Evolutionary conservation across 1,139 yeast species (phyloP).

Genomic region (Taphrina betulina): DNA sequence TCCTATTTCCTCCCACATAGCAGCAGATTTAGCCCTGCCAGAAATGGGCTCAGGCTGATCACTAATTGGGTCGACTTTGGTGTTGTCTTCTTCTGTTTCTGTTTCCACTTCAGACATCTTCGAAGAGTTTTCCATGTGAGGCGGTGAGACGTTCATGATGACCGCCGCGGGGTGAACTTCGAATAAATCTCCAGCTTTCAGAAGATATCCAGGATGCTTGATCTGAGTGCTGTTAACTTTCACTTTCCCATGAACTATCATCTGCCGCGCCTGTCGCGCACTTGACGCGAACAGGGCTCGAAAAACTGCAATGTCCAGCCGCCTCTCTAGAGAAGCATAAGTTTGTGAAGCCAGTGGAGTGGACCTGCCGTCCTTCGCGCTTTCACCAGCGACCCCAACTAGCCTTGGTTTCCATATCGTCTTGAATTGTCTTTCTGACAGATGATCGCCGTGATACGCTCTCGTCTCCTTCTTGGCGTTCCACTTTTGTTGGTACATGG

Average conservation of each 20-base stretch:
- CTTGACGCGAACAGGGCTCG: slow-evolving; percentile 93
- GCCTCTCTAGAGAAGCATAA: slow-evolving; percentile 78
- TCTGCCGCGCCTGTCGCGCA: slow-evolving; percentile 89
- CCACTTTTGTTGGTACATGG: slow-evolving; percentile 89
- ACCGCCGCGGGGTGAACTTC: slow-evolving; percentile 84
- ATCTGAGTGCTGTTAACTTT: slow-evolving; percentile 74
- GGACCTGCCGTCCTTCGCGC: slow-evolving; percentile 47
- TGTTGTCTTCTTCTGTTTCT: slow-evolving; percentile 57
- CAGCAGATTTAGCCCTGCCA: neutral
- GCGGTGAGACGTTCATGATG: slow-evolving; percentile 62
- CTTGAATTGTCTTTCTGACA: slow-evolving; percentile 75
- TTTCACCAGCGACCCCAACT: slow-evolving; percentile 30
- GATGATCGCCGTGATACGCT: slow-evolving; percentile 92
- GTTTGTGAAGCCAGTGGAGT: slow-evolving; percentile 82
- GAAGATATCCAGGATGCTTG: slow-evolving; percentile 74
- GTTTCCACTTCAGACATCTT: slow-evolving; percentile 53
- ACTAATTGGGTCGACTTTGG: slow-evolving; percentile 75
- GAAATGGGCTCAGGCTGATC: slow-evolving; percentile 38
- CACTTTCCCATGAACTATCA: slow-evolving; percentile 78
- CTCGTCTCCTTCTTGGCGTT: slow-evolving; percentile 86
- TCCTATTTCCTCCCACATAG: slow-evolving; percentile 42
- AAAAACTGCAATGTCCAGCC: slow-evolving; percentile 85
- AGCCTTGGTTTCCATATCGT: slow-evolving; percentile 36
- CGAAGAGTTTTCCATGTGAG: slow-evolving; percentile 78
- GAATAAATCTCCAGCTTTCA: slow-evolving; percentile 83